Base-by-base conservation (phyloP, 1,139 yeast genomes). In the Candida sanyaensis region DNA sequence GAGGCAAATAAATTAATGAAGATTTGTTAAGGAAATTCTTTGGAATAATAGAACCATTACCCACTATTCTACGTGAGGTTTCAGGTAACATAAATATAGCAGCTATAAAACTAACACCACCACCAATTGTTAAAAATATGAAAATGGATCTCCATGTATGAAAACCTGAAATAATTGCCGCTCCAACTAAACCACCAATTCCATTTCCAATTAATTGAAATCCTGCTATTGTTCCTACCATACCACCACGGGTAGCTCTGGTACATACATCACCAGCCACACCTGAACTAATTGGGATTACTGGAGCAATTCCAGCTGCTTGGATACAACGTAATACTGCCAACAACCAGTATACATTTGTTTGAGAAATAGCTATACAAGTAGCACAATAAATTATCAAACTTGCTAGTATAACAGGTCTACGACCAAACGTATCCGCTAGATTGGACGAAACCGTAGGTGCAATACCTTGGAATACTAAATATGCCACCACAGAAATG, bases 211-310 rank as follows among this genome's bases (percentile, higher is more conserved):
- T 58, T 34, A 71, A 54, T 41, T 68, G 71, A 50, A 66, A 57
- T 1, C 77, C 78, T 9, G 64, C 52, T 1, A 69, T 70, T 6
- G 65, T 50, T 0, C 77, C 77, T 24, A 73, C 73, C 59, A 71
- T 72, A 0, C 73, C 67, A 2, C 77, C 78, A 44, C 77, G 59
- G 43, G 67, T 66, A 3, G 64, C 64, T 4, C 63, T 56, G 0
- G 72, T 66, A 46, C 75, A 69, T 1, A 73, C 68, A 55, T 72
- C 76, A 1, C 76, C 77, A n/a, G 73, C 64, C 8, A 71, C 65
- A 0, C 78, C 78, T 0, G 73, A 62, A 32, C 68, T 60, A 3
- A 73, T 68, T 6, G 78, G 69, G 28, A 72, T 67, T 4, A 68
- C 71, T 0, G 78, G 76, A 0, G 74, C 76, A 21, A 73, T 71